Conservation (phyloP, 179 eudicot genomes). For the Beta macrorhiza region DNA sequence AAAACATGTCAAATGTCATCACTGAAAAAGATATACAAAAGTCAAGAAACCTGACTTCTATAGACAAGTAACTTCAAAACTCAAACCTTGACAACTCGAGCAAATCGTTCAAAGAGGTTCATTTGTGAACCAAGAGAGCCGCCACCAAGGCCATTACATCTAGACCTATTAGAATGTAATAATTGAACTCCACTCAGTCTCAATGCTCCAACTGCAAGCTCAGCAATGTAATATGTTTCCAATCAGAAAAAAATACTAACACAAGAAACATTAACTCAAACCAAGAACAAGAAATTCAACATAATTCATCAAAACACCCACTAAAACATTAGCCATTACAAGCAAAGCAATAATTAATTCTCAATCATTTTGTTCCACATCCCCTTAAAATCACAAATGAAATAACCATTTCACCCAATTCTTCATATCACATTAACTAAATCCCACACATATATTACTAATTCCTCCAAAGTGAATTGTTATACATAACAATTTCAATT, state of each 20-base stretch:
- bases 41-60: constrained; percentile 4
- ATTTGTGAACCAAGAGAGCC: constrained; percentile 58
- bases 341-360: neutral
- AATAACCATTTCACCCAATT: neutral
- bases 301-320: neutral
- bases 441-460: neutral
- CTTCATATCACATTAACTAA: neutral
- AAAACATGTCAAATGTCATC: neutral
- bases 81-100: constrained; percentile 92
- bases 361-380: neutral
- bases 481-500: neutral
- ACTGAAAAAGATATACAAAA: constrained; percentile 8
- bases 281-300: neutral
- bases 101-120: constrained; percentile 92
- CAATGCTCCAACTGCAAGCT: constrained; percentile 53
- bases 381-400: neutral
- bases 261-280: neutral
- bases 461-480: neutral
- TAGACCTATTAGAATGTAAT: constrained; percentile 39
- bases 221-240: neutral
- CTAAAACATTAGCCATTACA: neutral
- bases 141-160: constrained; percentile 54
- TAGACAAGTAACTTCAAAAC: constrained; percentile 12
- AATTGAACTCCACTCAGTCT: constrained; percentile 48
- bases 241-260: neutral